phyloP scores from a whole-genome alignment of 1,284 basidiomycete species.

The Ceratobasidium sp. region DNA sequence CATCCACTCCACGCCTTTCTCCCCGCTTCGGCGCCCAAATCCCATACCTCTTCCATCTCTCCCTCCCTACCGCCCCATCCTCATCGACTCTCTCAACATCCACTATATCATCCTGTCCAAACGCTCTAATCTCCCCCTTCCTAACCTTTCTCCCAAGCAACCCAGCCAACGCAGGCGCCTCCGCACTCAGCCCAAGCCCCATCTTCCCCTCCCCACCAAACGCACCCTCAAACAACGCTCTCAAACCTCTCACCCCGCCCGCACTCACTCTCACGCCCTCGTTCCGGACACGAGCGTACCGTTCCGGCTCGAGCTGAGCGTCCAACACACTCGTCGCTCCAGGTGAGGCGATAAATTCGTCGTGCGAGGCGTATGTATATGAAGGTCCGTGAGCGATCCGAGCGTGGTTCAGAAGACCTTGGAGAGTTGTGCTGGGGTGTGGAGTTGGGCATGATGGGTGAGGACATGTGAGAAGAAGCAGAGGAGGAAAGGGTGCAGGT shows the following conservation, averaged over 20 bases:
- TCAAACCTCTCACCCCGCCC: constrained; percentile 29
- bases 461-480: constrained; percentile 35
- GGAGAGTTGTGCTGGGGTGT: constrained; percentile 36
- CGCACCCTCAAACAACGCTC: constrained; percentile 34
- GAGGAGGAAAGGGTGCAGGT: constrained; percentile 21
- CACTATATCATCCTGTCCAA: constrained; percentile 38
- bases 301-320: constrained; percentile 23
- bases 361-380: constrained; percentile 35
- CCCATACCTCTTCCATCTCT: constrained; percentile 28
- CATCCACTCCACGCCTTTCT: neutral
- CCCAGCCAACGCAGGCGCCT: constrained; percentile 32
- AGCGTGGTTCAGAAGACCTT: constrained; percentile 43
- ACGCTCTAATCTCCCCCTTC: constrained; percentile 37
- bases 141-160: constrained; percentile 36
- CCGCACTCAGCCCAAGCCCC: constrained; percentile 36
- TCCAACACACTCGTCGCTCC: constrained; percentile 14
- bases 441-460: constrained; percentile 40
- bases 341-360: constrained; percentile 31
- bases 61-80: neutral
- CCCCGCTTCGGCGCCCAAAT: constrained; percentile 21
- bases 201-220: constrained; percentile 26
- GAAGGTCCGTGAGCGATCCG: constrained; percentile 40
- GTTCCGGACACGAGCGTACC: constrained; percentile 8
- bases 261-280: constrained; percentile 21
- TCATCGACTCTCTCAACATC: constrained; percentile 36